Evolutionary conservation across 2,329 filamentous ascomycete genomes (phyloP).

Genomic region (Blumeriella jaapii): DNA sequence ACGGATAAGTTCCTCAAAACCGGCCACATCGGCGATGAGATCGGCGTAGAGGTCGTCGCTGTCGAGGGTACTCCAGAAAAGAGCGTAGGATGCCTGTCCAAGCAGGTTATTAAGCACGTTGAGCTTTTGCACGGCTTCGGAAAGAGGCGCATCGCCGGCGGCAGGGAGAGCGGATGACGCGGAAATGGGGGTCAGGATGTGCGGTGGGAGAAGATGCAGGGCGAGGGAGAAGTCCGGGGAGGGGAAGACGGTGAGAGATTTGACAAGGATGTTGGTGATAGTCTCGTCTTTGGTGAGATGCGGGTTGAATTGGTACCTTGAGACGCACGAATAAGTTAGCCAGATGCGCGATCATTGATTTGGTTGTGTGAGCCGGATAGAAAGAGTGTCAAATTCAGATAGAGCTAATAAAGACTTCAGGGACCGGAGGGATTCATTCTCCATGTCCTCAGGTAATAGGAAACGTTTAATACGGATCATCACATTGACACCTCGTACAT

Average conservation of each 20-base stretch:
- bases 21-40: slow-evolving; percentile 82
- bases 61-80: slow-evolving; percentile 89
- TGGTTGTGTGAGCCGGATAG: not conserved
- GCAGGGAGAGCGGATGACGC: slow-evolving; percentile 36
- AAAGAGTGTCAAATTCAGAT: slow-evolving; percentile 46
- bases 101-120: slow-evolving; percentile 63
- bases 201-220: slow-evolving; percentile 83
- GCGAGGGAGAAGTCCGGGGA: slow-evolving; percentile 89
- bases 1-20: slow-evolving; percentile 90
- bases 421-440: slow-evolving; percentile 42
- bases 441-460: slow-evolving; percentile 84
- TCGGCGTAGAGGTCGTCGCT: slow-evolving; percentile 93
- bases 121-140: slow-evolving; percentile 72
- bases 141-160: slow-evolving; percentile 55
- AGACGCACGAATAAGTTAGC: slow-evolving; percentile 12
- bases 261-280: slow-evolving; percentile 98
- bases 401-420: slow-evolving; percentile 69
- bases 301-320: slow-evolving; percentile 98
- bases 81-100: slow-evolving; percentile 77
- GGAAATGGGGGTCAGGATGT: slow-evolving; percentile 54
- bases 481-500: slow-evolving; percentile 33
- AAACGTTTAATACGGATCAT: slow-evolving; percentile 85
- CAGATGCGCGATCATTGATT: not conserved
- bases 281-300: slow-evolving; percentile 95
- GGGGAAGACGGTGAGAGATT: slow-evolving; percentile 93